Evolutionary conservation across 306 rosid genomes (phyloP), one percentile per base, ranked within the genome.

Genomic region (Trifolium dubium): DNA sequence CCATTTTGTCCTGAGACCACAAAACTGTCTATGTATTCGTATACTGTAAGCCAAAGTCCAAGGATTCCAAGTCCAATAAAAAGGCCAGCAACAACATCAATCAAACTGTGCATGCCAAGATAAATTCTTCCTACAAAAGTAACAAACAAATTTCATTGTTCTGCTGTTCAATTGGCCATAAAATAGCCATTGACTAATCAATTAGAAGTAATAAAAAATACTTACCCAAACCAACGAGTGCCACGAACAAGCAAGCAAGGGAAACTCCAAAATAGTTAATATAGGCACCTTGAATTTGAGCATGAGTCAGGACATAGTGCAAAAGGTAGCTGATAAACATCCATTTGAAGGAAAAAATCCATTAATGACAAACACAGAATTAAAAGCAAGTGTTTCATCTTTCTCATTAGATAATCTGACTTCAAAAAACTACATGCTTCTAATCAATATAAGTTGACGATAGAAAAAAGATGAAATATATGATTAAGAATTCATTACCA

Each of bases 91-190:
- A 90, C 71, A 76, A 95, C 18, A 84, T 95, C 99, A 63, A 92
- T 47, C 72, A 89, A 49, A 72, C 98, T 95, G 88, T 95, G 99
- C 99, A 95, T 92, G 61, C 99, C 99, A 14, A 95, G 98, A 83
- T 92, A 92, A 69, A 95, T 84, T 90, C 99, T 95, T 78, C 96
- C 98, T 95, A 46, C 82, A 83, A 83, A 67, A 66, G 67, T 58
- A 79, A 61, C 74, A 58, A 67, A 81, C 28, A 55, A 68, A 13
- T 73, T 47, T 65, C 82, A 65, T 68, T 67, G 61, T 40, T 79
- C 54, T 71, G 29, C 66, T 39, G 35, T 67, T 61, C 65, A 39
- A 23, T 29, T 10, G 71, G 46, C 80, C 84, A 41, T n/a, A 75
- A 37, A 66, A 60, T 55, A 66, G 49, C 69, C 64, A 77, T 54